phyloP scores from a whole-genome alignment of 1,284 basidiomycete genomes.

The Rhodofomes roseus region DNA sequence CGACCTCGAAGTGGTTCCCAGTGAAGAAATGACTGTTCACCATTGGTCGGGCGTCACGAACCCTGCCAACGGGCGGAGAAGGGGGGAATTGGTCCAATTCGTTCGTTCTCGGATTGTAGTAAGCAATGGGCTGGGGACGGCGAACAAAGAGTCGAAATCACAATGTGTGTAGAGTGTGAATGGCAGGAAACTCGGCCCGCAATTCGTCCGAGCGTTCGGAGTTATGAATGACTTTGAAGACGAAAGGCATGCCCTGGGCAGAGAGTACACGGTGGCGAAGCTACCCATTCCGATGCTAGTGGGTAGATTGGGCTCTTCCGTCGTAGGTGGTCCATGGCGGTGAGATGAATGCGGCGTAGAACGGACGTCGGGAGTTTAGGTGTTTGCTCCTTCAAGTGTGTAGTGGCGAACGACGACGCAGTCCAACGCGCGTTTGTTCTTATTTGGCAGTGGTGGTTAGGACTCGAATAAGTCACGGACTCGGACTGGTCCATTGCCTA shows the following conservation, averaged over 20 bases:
- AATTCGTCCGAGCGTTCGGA: neutral
- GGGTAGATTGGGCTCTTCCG: neutral
- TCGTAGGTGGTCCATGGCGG: too few species aligned
- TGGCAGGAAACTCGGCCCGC: neutral
- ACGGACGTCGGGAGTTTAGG: too few species aligned
- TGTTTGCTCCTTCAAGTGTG: too few species aligned
- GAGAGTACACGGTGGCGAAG: neutral
- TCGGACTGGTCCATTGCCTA: too few species aligned
- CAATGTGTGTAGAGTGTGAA: neutral
- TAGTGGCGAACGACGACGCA: too few species aligned
- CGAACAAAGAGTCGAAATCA: neutral
- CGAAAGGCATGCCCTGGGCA: neutral
- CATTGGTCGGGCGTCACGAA: too few species aligned
- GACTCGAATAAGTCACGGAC: too few species aligned
- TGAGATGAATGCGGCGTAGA: too few species aligned
- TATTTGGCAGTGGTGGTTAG: too few species aligned
- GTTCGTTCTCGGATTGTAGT: neutral
- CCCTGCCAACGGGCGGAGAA: neutral
- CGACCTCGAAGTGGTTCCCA: neutral
- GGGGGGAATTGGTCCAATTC: neutral
- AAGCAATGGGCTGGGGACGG: neutral
- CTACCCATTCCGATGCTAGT: neutral
- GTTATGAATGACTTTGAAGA: neutral
- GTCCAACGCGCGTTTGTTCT: too few species aligned
- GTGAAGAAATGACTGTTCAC: too few species aligned